Evolutionary conservation across 257 asterid genomes (phyloP).

Genomic region (Gentiana straminea): DNA sequence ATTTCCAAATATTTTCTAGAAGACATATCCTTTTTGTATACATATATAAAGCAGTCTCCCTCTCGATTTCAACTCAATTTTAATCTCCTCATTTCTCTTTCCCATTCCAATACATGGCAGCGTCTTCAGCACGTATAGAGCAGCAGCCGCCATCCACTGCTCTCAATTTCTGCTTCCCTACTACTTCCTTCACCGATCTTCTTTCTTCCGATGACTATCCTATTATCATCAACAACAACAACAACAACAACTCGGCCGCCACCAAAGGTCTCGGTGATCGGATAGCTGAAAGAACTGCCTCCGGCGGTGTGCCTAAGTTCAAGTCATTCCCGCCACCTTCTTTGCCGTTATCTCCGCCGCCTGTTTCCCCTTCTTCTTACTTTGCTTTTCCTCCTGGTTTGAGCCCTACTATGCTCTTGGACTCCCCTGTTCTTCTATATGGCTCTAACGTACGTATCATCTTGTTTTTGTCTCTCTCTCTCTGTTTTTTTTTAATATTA

Average conservation of each 20-base stretch:
- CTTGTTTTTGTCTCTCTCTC: background rate
- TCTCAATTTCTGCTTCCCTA: constrained; percentile 23
- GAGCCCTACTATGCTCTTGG: constrained; percentile 71
- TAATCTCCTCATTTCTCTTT: background rate
- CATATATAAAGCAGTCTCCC: too few relatives aligned
- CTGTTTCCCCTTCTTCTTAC: constrained; percentile 68
- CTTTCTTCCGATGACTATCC: constrained; percentile 41
- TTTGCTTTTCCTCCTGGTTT: constrained; percentile 77
- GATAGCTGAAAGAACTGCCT: constrained; percentile 58
- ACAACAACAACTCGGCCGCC: constrained; percentile 6
- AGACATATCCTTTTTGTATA: too few relatives aligned
- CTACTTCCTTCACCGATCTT: constrained; percentile 48
- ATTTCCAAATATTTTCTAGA: too few relatives aligned
- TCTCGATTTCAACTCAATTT: background rate
- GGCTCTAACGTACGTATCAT: constrained; percentile 33
- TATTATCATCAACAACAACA: too few relatives aligned
- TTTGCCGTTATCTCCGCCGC: constrained; percentile 54
- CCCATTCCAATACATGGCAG: constrained; percentile 18
- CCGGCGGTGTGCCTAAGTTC: constrained; percentile 68
- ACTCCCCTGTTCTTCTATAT: constrained; percentile 70
- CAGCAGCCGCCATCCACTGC: constrained; percentile 1
- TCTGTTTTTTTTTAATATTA: background rate
- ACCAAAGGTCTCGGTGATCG: constrained; percentile 41
- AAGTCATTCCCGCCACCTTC: constrained; percentile 80
- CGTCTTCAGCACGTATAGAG: constrained; percentile 23